A percentile compares a stretch with the other conserved stretches of the same genome.
These are phyloP conservation scores for Schoenoplectus tabernaemontani DNA, from an alignment of 202 grass and related monocot genomes.

Conservation along the genomic window DNA sequence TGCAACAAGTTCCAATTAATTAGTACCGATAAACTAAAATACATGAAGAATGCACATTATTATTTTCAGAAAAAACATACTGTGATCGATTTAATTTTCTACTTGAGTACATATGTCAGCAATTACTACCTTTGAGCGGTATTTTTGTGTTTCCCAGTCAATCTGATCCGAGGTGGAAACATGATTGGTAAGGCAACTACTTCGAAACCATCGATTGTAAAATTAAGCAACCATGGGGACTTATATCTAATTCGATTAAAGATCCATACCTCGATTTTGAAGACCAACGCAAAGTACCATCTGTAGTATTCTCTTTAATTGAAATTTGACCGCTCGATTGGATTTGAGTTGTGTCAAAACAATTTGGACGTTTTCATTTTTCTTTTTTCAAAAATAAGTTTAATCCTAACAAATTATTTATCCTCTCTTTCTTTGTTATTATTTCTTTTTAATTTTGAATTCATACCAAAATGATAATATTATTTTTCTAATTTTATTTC, in stretches of 20 bases:
- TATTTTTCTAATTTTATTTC: too few species aligned
- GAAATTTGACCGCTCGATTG: background rate
- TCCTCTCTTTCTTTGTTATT: too few species aligned
- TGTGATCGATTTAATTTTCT: background rate
- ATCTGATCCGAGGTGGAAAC: too few species aligned
- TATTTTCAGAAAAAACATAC: background rate
- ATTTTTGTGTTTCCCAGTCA: background rate
- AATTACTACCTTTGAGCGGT: background rate
- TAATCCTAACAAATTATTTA: too few species aligned
- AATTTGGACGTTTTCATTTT: too few species aligned
- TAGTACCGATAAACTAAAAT: background rate
- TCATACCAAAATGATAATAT: too few species aligned
- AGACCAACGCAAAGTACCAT: background rate
- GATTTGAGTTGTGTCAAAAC: too few species aligned
- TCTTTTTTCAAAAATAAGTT: too few species aligned
- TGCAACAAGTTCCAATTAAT: background rate
- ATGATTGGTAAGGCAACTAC: background rate
- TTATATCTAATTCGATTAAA: background rate
- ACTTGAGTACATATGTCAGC: background rate
- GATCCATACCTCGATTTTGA: background rate
- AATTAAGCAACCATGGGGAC: background rate
- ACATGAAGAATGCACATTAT: background rate
- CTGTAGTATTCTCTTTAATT: too few species aligned
- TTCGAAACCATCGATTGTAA: background rate
- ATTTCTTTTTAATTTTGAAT: too few species aligned